phyloP scores from a whole-genome alignment of 106 monocot species.

The Dioscorea zingiberensis region DNA sequence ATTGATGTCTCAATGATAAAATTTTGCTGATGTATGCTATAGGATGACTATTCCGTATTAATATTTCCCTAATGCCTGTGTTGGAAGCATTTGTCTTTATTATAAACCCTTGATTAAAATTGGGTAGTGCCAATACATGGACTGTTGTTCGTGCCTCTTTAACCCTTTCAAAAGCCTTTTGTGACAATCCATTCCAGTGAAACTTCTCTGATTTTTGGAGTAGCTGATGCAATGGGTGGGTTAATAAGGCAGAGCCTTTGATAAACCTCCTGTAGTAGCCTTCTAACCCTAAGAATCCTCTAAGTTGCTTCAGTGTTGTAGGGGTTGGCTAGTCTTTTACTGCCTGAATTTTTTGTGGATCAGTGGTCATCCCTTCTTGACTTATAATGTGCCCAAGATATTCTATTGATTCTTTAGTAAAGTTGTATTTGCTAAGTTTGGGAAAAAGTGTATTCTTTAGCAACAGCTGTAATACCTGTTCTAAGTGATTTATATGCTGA shows the following conservation, averaged over 20 bases:
- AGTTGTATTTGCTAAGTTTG: background rate
- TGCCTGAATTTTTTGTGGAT: background rate
- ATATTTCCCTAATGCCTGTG: background rate
- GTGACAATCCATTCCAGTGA: background rate
- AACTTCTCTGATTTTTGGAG: constrained; percentile 4
- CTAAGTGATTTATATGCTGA: background rate
- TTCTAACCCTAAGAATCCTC: constrained; percentile 10
- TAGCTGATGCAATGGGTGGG: background rate
- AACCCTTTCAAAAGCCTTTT: background rate
- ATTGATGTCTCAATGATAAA: background rate
- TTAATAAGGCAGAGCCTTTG: constrained; percentile 5
- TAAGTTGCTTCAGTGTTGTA: background rate
- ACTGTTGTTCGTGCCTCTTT: background rate
- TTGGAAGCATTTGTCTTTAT: background rate
- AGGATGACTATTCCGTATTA: background rate
- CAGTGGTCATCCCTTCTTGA: background rate
- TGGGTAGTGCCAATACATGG: background rate
- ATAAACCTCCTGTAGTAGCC: constrained; percentile 19
- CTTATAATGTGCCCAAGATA: constrained; percentile 12
- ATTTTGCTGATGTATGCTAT: background rate
- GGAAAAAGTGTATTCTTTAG: background rate
- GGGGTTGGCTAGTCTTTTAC: constrained; percentile 2
- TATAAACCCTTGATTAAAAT: background rate
- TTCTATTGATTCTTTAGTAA: background rate
- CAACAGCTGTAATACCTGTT: background rate